A percentile compares a stretch with the other conserved stretches of the same genome.
Evolutionary conservation across 73 alveolate species (phyloP).

Genomic region (Tetrahymena elliotti): DNA sequence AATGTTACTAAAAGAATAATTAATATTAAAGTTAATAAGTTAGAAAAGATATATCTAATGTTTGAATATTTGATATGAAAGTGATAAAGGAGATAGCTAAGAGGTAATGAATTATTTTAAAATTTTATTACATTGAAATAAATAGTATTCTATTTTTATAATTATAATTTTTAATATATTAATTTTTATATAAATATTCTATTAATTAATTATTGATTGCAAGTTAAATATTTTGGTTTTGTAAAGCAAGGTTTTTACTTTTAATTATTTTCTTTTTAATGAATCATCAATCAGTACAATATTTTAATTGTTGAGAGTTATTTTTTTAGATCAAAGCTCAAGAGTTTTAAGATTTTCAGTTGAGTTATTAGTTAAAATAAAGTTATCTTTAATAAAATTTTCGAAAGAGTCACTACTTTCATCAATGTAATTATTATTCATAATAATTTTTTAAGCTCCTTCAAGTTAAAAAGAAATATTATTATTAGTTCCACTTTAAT

Average conservation of each 20-base stretch:
- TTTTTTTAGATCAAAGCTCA: neutral
- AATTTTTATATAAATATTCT: neutral
- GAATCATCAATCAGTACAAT: neutral
- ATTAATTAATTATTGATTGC: no score
- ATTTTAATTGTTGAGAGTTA: neutral
- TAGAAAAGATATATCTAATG: neutral
- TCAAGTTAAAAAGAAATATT: neutral
- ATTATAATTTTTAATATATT: no score
- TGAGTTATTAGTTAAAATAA: neutral
- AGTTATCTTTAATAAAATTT: neutral
- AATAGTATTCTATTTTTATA: neutral
- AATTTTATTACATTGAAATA: neutral
- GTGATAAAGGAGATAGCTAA: no score
- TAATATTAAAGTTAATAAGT: no score
- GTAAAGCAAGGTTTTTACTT: no score
- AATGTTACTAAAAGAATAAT: no score
- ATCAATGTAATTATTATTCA: neutral
- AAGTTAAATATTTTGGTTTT: neutral
- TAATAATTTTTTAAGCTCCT: neutral
- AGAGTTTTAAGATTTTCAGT: neutral
- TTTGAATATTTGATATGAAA: neutral
- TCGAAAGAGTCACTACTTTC: neutral
- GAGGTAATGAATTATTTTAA: no score
- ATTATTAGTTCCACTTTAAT: neutral
- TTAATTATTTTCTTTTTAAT: no score